Evolutionary conservation across 1,139 yeast species (phyloP).

Genomic region (Yamadazyma dendronema): DNA sequence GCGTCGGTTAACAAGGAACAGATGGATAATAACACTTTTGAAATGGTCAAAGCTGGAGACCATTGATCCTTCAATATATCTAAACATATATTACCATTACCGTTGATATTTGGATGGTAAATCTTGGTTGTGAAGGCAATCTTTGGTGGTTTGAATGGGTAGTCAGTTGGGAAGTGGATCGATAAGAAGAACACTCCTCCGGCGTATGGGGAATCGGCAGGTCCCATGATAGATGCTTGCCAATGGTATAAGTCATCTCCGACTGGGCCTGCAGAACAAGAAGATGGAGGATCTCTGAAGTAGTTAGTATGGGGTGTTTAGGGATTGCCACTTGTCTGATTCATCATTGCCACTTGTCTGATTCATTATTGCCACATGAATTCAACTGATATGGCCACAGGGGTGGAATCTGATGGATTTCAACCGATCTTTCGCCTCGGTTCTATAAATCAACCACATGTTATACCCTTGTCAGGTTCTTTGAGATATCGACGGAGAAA

Average conservation of each 20-base stretch:
- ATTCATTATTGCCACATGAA: too few species aligned
- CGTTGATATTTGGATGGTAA: constrained; percentile 88
- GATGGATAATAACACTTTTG: constrained; percentile 84
- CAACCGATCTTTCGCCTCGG: too few species aligned
- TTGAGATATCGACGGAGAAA: too few species aligned
- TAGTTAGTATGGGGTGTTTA: neutral
- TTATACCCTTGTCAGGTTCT: too few species aligned
- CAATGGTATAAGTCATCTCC: constrained; percentile 95
- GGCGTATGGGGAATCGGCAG: constrained; percentile 89
- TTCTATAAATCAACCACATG: too few species aligned
- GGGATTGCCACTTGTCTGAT: neutral
- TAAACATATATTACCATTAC: constrained; percentile 83
- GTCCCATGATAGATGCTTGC: constrained; percentile 98
- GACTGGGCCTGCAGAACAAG: constrained; percentile 98
- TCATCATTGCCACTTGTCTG: neutral
- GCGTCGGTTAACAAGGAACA: constrained; percentile 95
- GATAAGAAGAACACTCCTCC: constrained; percentile 91
- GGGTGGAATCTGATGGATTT: too few species aligned
- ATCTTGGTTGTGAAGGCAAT: constrained; percentile 87
- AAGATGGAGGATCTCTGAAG: constrained; percentile 93
- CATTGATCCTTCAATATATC: constrained; percentile 86
- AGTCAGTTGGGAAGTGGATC: constrained; percentile 92
- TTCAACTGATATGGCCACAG: too few species aligned
- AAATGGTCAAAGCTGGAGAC: constrained; percentile 89
- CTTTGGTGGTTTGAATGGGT: constrained; percentile 93